Evolutionary conservation across 352 stramenopile species (phyloP).

Genomic region (Globisporangium irregulare): DNA sequence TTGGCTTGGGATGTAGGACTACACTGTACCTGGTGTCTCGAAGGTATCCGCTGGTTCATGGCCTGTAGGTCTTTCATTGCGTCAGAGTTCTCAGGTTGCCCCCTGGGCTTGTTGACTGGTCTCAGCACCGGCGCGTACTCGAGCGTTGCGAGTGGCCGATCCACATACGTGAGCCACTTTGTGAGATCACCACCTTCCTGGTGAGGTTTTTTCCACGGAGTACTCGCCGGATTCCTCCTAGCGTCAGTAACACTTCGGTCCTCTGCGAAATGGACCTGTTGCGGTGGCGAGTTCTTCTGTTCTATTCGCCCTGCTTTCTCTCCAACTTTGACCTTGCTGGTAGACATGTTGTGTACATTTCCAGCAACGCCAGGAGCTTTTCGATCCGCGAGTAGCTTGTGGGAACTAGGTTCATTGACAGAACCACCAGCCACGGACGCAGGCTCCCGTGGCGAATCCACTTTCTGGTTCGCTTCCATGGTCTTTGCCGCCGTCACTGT

Average conservation of each 20-base stretch:
- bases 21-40: conserved; percentile 3
- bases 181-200: neutral
- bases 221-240: neutral
- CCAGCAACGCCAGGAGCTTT: neutral
- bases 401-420: no score
- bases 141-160: neutral
- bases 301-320: conserved; percentile 1
- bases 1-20: neutral
- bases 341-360: neutral
- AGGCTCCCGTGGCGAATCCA: conserved; percentile 10
- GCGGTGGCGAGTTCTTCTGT: neutral
- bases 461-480: neutral
- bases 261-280: neutral
- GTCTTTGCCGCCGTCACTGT: neutral
- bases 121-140: conserved; percentile 10
- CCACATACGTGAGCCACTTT: conserved; percentile 16
- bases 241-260: neutral
- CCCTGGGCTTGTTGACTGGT: conserved; percentile 3
- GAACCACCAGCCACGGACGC: neutral
- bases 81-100: neutral
- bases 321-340: neutral
- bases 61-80: neutral
- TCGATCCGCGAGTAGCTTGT: neutral
- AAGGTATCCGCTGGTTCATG: neutral
- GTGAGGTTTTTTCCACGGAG: conserved; percentile 1